Evolutionary conservation across 371 early-diverging fungal genomes (phyloP).

Genomic region (Rhizopus microsporus): DNA sequence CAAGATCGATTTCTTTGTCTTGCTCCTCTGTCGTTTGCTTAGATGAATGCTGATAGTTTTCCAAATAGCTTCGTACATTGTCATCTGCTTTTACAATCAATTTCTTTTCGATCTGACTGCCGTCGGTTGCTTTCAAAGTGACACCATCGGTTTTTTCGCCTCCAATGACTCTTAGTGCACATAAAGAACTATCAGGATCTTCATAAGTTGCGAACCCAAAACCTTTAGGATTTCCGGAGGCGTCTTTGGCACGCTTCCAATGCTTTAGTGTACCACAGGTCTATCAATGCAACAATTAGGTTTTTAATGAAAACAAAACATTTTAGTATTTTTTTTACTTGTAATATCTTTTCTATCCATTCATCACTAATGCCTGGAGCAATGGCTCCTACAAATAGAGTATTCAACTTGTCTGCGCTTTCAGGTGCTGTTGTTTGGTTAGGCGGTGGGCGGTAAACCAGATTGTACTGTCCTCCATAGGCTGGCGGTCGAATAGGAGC

Average conservation of each 20-base stretch:
- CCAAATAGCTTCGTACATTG: constrained; percentile 63
- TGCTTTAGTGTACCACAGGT: constrained; percentile 53
- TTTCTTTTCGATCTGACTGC: constrained; percentile 58
- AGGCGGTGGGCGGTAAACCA: constrained; percentile 4
- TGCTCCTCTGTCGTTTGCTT: constrained; percentile 27
- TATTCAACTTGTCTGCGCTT: constrained; percentile 61
- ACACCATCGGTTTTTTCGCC: constrained; percentile 54
- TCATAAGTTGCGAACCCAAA: constrained; percentile 86
- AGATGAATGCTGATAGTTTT: constrained; percentile 54
- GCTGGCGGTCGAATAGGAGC: constrained; percentile 10
- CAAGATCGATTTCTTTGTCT: constrained; percentile 6
- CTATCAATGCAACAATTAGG: neutral
- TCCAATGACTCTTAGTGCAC: constrained; percentile 72
- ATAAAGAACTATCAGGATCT: constrained; percentile 66
- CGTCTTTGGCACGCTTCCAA: constrained; percentile 79
- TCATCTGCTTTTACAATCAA: constrained; percentile 77
- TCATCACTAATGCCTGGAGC: constrained; percentile 70
- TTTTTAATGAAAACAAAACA: neutral
- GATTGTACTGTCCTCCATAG: constrained; percentile 3
- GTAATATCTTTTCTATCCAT: constrained; percentile 70
- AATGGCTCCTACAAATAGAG: constrained; percentile 79
- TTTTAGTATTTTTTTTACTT: constrained; percentile 40
- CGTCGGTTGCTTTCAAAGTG: constrained; percentile 59
- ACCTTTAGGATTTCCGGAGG: constrained; percentile 67
- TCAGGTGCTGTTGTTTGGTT: neutral